Percentiles rank a stretch among this genome's conserved stretches.
phyloP scores from a whole-genome alignment of 768 basidiomycete genomes.

The Gloeophyllum trabeum region DNA sequence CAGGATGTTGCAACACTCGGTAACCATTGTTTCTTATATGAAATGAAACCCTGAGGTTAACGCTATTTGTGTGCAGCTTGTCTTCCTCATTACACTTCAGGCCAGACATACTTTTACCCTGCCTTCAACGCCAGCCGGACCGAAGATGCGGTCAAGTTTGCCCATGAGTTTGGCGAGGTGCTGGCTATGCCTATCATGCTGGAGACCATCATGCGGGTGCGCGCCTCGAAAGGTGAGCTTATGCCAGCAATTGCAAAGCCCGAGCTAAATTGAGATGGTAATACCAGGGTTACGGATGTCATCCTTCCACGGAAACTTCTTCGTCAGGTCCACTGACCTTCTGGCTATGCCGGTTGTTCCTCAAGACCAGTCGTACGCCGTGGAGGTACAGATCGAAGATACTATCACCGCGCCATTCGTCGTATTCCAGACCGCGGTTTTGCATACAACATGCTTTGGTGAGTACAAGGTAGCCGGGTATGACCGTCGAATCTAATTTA shows the following conservation, averaged over 20 bases:
- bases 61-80: slow-evolving; percentile 39
- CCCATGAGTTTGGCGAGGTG: slow-evolving; percentile 92
- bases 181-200: slow-evolving; percentile 91
- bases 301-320: slow-evolving; percentile 98
- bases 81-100: slow-evolving; percentile 94
- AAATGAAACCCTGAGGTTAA: background rate
- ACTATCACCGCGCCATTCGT: slow-evolving; percentile 84
- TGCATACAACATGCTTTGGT: slow-evolving; percentile 93
- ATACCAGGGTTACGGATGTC: slow-evolving; percentile 82
- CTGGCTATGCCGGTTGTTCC: slow-evolving; percentile 96
- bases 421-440: slow-evolving; percentile 87
- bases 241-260: background rate
- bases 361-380: slow-evolving; percentile 89
- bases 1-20: slow-evolving; percentile 93
- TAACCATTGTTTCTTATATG: slow-evolving; percentile 20
- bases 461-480: slow-evolving; percentile 7
- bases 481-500: background rate
- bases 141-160: slow-evolving; percentile 97
- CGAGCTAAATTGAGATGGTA: background rate
- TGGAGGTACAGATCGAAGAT: slow-evolving; percentile 94
- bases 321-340: slow-evolving; percentile 93
- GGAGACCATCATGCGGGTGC: slow-evolving; percentile 96
- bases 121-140: slow-evolving; percentile 91
- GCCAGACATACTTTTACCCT: slow-evolving; percentile 97
- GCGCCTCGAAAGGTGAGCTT: slow-evolving; percentile 81